Base-by-base conservation (phyloP, 2,329 filamentous ascomycete species). In the Juglanconis sp. region DNA sequence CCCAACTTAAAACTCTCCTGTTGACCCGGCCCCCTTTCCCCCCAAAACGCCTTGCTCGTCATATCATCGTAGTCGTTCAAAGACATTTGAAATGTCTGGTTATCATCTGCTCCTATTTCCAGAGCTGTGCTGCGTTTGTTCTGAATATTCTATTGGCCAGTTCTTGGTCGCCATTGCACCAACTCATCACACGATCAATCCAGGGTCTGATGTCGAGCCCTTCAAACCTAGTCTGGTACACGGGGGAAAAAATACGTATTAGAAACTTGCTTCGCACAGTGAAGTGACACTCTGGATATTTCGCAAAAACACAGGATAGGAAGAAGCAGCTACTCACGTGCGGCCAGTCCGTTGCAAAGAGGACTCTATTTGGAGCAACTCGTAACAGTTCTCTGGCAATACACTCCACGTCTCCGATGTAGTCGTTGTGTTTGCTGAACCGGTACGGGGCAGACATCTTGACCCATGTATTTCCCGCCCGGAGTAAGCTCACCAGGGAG, bases 141-240 rank as follows among this genome's bases (percentile, higher is more conserved):
- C 77, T 76, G 64, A 87, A 85, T 0, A 88, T 67, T 53, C 79
- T 77, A 56, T 81, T 74, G 30, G 77, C 71, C 42, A 84, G 68
- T 7, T 70, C 64, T 5, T 74, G 71, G 56, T 80, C 74, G 1
- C 74, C 72, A 1, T 73, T 76, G 64, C 82, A 85, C 77, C 82
- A 82, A 13, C 79, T 73, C 57, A 87, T 68, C 53, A 83, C 81
- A 56, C 71, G 75, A 60, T 84, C 76, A 34, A 85, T 76, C 68
- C 82, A 87, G 0, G 79, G 80, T 51, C 69, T 73, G 30, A 86
- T 81, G 66, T 87, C 79, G 2, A 85, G 65, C 2, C 79, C 79
- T 30, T 85, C 81, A 61, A 82, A 87, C 11, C 85, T 75, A 3
- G 86, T 88, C 44, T 46, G 9, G 38, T 13, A 42, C 38, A 42